Evolutionary conservation across 768 basidiomycete genomes (phyloP).

Genomic region (Leccinum arenicola): DNA sequence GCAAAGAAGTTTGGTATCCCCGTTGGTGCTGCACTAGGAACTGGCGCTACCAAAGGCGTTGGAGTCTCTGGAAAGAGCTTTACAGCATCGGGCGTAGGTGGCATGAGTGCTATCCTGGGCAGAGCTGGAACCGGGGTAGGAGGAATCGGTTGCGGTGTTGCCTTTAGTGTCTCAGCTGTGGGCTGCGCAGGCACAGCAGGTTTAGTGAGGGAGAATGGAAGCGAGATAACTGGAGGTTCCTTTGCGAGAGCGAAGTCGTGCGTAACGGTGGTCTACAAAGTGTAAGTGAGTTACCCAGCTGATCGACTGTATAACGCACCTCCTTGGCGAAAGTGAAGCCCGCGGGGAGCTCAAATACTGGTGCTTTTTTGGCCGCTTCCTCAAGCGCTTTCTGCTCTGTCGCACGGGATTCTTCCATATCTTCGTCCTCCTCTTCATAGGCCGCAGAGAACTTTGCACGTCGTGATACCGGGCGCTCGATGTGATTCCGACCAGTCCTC

Average conservation of each 20-base stretch:
- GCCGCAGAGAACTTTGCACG: slow-evolving; percentile 66
- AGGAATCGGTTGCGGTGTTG: slow-evolving; percentile 15
- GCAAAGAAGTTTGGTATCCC: slow-evolving; percentile 66
- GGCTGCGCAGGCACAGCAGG: slow-evolving; percentile 14
- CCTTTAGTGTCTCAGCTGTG: slow-evolving; percentile 14
- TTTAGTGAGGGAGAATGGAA: slow-evolving; percentile 65
- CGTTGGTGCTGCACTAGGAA: not conserved
- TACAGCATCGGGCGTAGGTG: slow-evolving; percentile 25
- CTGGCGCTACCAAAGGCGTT: slow-evolving; percentile 1
- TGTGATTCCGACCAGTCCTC: slow-evolving; percentile 55
- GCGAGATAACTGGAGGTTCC: slow-evolving; percentile 61
- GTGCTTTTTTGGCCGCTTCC: slow-evolving; percentile 52
- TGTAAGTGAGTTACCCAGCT: slow-evolving; percentile 2
- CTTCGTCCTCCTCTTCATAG: slow-evolving; percentile 49
- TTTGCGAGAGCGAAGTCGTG: slow-evolving; percentile 46
- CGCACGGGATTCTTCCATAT: slow-evolving; percentile 38
- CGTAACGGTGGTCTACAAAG: slow-evolving; percentile 33
- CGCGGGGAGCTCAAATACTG: slow-evolving; percentile 56
- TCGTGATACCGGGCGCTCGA: slow-evolving; percentile 50
- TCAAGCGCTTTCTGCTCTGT: slow-evolving; percentile 49
- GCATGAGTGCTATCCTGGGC: slow-evolving; percentile 23
- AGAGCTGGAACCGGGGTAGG: slow-evolving; percentile 10
- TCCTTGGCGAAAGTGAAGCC: slow-evolving; percentile 69
- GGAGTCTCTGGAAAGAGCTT: slow-evolving; percentile 17
- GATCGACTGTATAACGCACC: slow-evolving; percentile 34